Conservation (phyloP, 495 filamentous ascomycete genomes). For the Pyronema domesticum region DNA sequence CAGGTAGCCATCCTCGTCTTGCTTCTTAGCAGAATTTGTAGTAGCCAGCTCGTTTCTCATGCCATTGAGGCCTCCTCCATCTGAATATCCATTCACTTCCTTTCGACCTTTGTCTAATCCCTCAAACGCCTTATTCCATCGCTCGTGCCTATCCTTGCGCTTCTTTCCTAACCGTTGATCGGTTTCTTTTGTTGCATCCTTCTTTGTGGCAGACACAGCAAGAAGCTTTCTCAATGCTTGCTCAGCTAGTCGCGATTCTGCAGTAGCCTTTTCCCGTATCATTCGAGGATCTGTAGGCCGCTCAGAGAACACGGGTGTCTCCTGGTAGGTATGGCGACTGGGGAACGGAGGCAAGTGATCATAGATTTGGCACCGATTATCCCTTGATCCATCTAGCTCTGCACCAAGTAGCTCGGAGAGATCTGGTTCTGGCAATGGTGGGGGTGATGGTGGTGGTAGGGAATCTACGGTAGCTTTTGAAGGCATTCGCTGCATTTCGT, state of each 20-base stretch:
- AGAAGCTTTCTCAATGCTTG: slow-evolving; percentile 53
- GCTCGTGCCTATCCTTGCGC: slow-evolving; percentile 22
- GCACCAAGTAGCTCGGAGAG: slow-evolving; percentile 34
- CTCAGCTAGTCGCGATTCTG: slow-evolving; percentile 56
- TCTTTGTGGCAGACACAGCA: slow-evolving; percentile 26
- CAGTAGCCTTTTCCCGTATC: slow-evolving; percentile 53
- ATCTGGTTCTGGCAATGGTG: slow-evolving; percentile 24
- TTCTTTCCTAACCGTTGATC: slow-evolving; percentile 25
- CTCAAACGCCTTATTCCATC: slow-evolving; percentile 27
- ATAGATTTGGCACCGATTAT: slow-evolving; percentile 42
- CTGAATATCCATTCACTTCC: slow-evolving; percentile 8
- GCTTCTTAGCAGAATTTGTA: slow-evolving; percentile 1
- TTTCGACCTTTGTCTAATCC: slow-evolving; percentile 5
- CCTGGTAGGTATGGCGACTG: slow-evolving; percentile 53
- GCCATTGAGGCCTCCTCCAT: background rate
- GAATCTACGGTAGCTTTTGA: slow-evolving; percentile 22
- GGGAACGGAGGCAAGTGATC: slow-evolving; percentile 52
- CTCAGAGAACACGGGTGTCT: slow-evolving; percentile 45
- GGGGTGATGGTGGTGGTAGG: slow-evolving; percentile 28
- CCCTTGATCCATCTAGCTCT: slow-evolving; percentile 33
- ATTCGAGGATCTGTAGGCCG: slow-evolving; percentile 51
- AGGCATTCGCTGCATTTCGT: slow-evolving; percentile 14
- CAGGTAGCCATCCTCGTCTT: slow-evolving; percentile 11
- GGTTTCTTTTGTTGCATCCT: slow-evolving; percentile 24
- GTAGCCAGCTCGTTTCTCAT: slow-evolving; percentile 9